Base-by-base conservation (phyloP, 805 yeast species). In the Monosporozyma unispora region DNA sequence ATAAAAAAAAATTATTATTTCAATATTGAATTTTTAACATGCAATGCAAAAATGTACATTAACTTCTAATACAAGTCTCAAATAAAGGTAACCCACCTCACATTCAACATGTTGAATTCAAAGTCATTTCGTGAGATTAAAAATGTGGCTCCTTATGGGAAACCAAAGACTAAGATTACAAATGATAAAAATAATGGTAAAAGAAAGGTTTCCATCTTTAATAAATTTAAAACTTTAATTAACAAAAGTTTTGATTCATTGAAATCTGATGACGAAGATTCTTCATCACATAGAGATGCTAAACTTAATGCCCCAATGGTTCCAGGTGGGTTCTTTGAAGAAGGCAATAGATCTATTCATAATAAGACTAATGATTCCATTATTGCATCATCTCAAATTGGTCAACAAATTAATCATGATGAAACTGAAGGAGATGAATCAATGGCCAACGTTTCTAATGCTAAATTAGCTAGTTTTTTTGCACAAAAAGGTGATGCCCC, bases 401-500 rank as follows among this genome's bases (percentile, higher is more conserved):
- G 7, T 16, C 29, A 27, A 28, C 6, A 22, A n/a, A n/a, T n/a
- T 11, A 35, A 19, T 6, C 14, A 29, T 12, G 49, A 48, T 39
- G 55, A 50, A 16, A 12, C 35, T 45, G 53, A 46, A 1, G 48
- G 54, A 8, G 58, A 58, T 22, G 46, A 45, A 2, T 41, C 48
- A 23, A 39, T 18, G 23, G 50, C 52, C 9, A 39, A 41, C 10
- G 21, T 50, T 48, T 46, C 52, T 3, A 52, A 52, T 44, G 48
- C 48, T 1, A 74, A 77, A 29, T 67, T 87, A 45, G 82, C 88
- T 11, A 78, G 74, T 27, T 87, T 87, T 61, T 87, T 87, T 64
- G 72, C 73, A n/a, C 70, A 69, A 42, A 87, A 85, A 62, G 95
- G 95, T n/a, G 77, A 80, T 49, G 68, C 67, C n/a, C 88, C 91